Base-by-base conservation (phyloP, 306 rosid genomes). In the Lathyrus sativus region DNA sequence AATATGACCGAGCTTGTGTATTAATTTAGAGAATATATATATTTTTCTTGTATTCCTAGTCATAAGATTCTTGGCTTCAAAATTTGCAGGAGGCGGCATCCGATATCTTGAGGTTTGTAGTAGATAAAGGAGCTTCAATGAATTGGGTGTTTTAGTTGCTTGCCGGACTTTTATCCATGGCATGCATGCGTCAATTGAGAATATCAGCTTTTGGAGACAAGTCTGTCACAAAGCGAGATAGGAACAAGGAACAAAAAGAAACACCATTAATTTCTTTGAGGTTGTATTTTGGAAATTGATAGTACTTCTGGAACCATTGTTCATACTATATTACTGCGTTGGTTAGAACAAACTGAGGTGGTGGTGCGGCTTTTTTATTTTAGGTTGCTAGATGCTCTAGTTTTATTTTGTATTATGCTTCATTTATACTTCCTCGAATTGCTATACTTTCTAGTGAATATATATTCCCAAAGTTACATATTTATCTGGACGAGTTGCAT, bases 71-170 rank as follows among this genome's bases (percentile, higher is more conserved):
- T 17, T 59, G 31, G 58, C 54, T 67, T 60, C 56, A 15, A 24
- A 69, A 68, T 66, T 66, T 84, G 84, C 92, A 89, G 96, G 96
- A 91, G 98, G 74, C 85, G 96, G 71, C 96, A 91, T 76, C 96
- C 98, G 1, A 79, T 89, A 41, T 78, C 87, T 66, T 85, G 91
- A 89, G 74, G 74, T 62, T 56, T 53, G 17, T 76, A 84, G 74
- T 79, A 59, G 80, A 59, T 77, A 71, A 54, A 71, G 68, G 70
- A 73, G 55, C 75, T 70, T 70, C 74, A 65, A 77, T 54, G 56
- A 81, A 65, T 46, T 71, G 81, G 82, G 79, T 74, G 83, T 79
- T 70, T 64, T 45, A 54, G 74, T 72, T 76, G 83, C 80, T 82
- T 74, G 85, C 85, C 83, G 69, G 87, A 78, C 82, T 81, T 85